Base-by-base conservation (phyloP, 2,329 filamentous ascomycete species). In the Pseudogymnoascus sp. region DNA sequence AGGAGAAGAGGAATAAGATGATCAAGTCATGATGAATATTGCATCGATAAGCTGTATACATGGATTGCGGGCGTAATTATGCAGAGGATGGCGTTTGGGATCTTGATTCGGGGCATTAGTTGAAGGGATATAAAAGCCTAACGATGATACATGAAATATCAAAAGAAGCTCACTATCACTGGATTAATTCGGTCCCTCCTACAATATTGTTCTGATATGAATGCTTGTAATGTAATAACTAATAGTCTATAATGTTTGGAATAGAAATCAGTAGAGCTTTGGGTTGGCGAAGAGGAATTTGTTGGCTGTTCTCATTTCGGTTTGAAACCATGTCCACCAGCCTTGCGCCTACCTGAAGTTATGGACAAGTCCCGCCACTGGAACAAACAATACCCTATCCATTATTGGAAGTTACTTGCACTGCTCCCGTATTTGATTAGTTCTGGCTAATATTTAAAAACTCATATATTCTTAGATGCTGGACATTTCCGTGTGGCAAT, bases 1-100 rank as follows among this genome's bases (percentile, higher is more conserved):
- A 90, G 74, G 94, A 99, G 79, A 97, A 97, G 85, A 85, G 94
- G 71, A 99, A 92, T 75, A 94, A 92, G 77, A 76, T 90, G 72
- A 71, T 88, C 68, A 85, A 86, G 72, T 86, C 83, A 62, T 86
- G 77, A 81, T 19, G 26, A 5, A 38, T 10, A 30, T 52, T 52
- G 13, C 21, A 35, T 60, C 55, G 15, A 41, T 33, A 55, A 55
- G 18, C 37, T 30, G 23, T 55, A 41, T 57, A 63, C 62, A 39
- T 19, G 41, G 28, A 41, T 52, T 57, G 39, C 56, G 35, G 65
- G 61, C 60, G 63, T 59, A 55, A 52, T 56, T 30, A 48, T 56
- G 59, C 33, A 57, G n/a, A 52, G 26, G 56, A 60, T 34, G 63
- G 63, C 63, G 64, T 65, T 64, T 34, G 10, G 55, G 62, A 41